Evolutionary conservation across 2,329 filamentous ascomycete genomes (phyloP), one percentile per base, ranked within the genome.

Genomic region (Madurella mycetomatis): DNA sequence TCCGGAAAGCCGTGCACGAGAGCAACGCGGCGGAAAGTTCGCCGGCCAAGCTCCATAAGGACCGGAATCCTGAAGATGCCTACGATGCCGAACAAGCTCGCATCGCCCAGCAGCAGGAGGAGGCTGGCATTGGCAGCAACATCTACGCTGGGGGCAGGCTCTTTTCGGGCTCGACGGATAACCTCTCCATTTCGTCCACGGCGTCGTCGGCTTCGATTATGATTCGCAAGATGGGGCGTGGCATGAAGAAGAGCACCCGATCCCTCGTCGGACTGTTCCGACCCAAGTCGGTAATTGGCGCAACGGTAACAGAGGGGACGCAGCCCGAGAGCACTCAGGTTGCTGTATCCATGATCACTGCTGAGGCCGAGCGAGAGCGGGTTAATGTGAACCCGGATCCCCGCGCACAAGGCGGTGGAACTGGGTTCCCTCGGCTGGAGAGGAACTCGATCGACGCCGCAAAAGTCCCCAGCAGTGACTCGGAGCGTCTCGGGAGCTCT

Each of bases 211-310:
- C 90, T 34, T 95, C 90, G 31, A 85, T 95, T 64, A 95, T 95
- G 90, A 88, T 99, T 62, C 85, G 94, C 50, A 99, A 99, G 76
- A 99, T 99, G 94, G 94, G 94, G 53, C 90, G 91, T 61, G 92
- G 92, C n/a, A 88, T 97, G 84, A 97, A 96, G 80, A 95, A 94
- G 73, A 87, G 90, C 49, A 88, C 87, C 16, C 83, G 92, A 46
- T 96, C 92, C 19, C 82, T 99, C 51, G 95, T 95, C 62, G 94
- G 94, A 25, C 78, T 99, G 8, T 99, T 99, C 76, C 82, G 94
- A 59, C 92, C 94, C 0, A 99, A 97, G 71, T 97, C 92, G 1
- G 79, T 95, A 15, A 82, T 92, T 64, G 92, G 90, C 32, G 84
- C 87, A 17, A 83, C 89, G 16, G 79, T 84, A 32, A 83, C 86